Base-by-base conservation (phyloP, 441 rosid genomes). In the Aleurites moluccanus region DNA sequence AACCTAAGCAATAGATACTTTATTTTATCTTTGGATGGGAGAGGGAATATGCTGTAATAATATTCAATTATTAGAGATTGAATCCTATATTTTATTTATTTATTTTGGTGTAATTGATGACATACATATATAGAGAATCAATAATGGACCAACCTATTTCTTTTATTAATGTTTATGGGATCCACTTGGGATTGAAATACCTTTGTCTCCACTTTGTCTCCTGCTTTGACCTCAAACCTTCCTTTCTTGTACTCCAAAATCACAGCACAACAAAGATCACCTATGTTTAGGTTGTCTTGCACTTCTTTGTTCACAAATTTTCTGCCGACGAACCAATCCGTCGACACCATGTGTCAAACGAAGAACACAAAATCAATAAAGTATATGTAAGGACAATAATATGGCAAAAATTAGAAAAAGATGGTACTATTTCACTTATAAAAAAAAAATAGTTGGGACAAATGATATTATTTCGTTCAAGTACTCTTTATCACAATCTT, bases 141-240 rank as follows among this genome's bases (percentile, higher is more conserved):
- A n/a, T n/a, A n/a, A n/a, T n/a, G n/a, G n/a, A n/a, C n/a, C n/a
- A n/a, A n/a, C 7, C 64, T 9, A n/a, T n/a, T 8, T 42, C 20
- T 53, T 6, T 9, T 16, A 21, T 14, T 3, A n/a, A n/a, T n/a
- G 69, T 68, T 18, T 52, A 79, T 79, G 87, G 80, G 80, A 70
- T 79, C 87, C 86, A 81, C 80, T 2, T 74, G 35, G 83, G 83
- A 81, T 80, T 75, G n/a, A 49, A 80, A 67, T 76, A 75, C 42
- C 13, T 59, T n/a, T 82, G 88, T 80, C 87, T 66, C 84, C 88
- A 75, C 82, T 52, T 69, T 82, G 88, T 87, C 87, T 42, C 86
- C 87, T 83, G 53, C 79, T 69, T 73, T 70, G 73, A 53, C 73
- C 77, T 67, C 77, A 73, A 33, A 21, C n/a, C 61, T 45, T 35